These are phyloP conservation scores for Trichosanthes cucumerina DNA, from an alignment of 306 rosid genomes.

Conservation along the genomic window DNA sequence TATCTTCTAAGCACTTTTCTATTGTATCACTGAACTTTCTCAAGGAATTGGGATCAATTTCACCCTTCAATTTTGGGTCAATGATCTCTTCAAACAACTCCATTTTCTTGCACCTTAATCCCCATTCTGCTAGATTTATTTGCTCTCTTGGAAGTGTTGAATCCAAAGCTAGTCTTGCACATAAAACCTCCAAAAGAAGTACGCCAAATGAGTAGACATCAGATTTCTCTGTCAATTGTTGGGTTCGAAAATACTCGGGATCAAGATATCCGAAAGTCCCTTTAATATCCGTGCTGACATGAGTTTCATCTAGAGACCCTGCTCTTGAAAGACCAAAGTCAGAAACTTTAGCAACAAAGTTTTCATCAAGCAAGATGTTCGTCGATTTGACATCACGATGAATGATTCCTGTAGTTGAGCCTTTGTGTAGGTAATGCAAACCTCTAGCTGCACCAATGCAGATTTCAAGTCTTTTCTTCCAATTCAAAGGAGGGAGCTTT, in stretches of 20 bases:
- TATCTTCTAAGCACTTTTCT: slow-evolving; percentile 35
- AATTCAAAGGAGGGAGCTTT: slow-evolving; percentile 24
- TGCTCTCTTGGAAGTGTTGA: slow-evolving; percentile 31
- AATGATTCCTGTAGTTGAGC: slow-evolving; percentile 39
- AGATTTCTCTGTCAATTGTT: slow-evolving; percentile 20
- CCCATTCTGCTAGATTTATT: slow-evolving; percentile 45
- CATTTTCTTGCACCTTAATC: slow-evolving; percentile 29
- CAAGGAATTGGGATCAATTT: slow-evolving; percentile 32
- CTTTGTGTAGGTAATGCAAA: slow-evolving; percentile 45
- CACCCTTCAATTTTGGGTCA: slow-evolving; percentile 29
- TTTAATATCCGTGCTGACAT: slow-evolving; percentile 39
- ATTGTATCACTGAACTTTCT: slow-evolving; percentile 31
- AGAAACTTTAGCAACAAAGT: slow-evolving; percentile 38
- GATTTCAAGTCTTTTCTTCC: slow-evolving; percentile 50
- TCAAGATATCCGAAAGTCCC: slow-evolving; percentile 50
- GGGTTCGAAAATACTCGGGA: slow-evolving; percentile 36
- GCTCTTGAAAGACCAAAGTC: slow-evolving; percentile 47
- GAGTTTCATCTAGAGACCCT: slow-evolving; percentile 27
- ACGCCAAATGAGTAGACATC: slow-evolving; percentile 40
- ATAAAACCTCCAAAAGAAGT: slow-evolving; percentile 37
- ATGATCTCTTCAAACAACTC: slow-evolving; percentile 32
- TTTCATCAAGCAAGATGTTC: slow-evolving; percentile 11
- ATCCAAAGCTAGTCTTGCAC: slow-evolving; percentile 37
- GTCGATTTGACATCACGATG: slow-evolving; percentile 29
- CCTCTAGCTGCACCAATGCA: slow-evolving; percentile 30